These are phyloP conservation scores for Aspergillus terreus DNA, from an alignment of 2,329 filamentous ascomycete genomes.

Conservation along the genomic window DNA sequence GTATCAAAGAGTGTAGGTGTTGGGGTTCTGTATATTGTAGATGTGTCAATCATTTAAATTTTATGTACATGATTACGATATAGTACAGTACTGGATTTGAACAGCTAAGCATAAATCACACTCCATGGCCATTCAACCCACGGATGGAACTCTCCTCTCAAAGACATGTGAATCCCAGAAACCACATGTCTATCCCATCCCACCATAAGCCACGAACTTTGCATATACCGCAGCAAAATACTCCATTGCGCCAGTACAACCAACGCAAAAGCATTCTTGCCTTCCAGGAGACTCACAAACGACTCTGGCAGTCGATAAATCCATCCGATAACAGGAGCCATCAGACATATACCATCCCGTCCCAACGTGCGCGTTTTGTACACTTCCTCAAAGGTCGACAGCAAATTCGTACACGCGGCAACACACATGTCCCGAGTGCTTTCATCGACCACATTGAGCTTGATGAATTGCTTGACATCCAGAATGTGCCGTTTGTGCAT, in stretches of 20 bases:
- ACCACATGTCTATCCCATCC: constrained; percentile 33
- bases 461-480: constrained; percentile 12
- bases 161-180: constrained; percentile 19
- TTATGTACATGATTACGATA: too few species aligned
- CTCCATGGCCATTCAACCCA: constrained; percentile 28
- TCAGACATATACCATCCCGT: constrained; percentile 13
- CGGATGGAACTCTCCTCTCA: constrained; percentile 13
- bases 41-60: too few species aligned
- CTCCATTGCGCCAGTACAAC: constrained; percentile 29
- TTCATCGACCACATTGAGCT: constrained; percentile 1
- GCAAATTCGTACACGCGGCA: constrained; percentile 11
- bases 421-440: constrained; percentile 5
- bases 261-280: constrained; percentile 23
- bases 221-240: constrained; percentile 29
- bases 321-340: constrained; percentile 28
- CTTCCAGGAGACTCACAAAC: constrained; percentile 23
- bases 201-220: constrained; percentile 29
- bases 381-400: constrained; percentile 13
- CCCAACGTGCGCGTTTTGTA: constrained; percentile 13
- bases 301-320: constrained; percentile 23
- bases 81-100: too few species aligned
- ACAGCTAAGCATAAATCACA: constrained; percentile 1
- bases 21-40: too few species aligned
- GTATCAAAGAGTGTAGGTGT: neutral
- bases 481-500: constrained; percentile 14